Percentiles rank a stretch among this genome's conserved stretches.
phyloP scores from a whole-genome alignment of 2,329 filamentous ascomycete genomes.

The Chaetomium sp. region DNA sequence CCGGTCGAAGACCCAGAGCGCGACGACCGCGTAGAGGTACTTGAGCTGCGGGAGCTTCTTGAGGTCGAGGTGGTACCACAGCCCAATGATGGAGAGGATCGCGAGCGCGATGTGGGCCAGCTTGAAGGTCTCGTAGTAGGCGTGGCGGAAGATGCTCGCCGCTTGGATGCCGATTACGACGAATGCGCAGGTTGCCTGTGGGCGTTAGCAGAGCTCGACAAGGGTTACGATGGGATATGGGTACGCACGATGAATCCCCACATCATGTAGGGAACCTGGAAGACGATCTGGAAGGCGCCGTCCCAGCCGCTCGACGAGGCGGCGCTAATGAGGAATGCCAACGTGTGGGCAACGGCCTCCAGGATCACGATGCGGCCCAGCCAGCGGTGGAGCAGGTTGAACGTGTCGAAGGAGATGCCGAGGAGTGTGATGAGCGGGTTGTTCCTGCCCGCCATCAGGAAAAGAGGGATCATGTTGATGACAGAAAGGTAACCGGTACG shows the following conservation, averaged over 20 bases:
- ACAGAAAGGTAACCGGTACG: slow-evolving; percentile 69
- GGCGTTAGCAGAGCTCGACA: slow-evolving; percentile 22
- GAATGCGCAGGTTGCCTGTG: slow-evolving; percentile 61
- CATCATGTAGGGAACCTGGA: slow-evolving; percentile 53
- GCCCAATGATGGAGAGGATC: slow-evolving; percentile 59
- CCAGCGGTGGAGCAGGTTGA: slow-evolving; percentile 81
- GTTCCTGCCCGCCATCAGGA: slow-evolving; percentile 74
- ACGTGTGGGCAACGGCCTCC: slow-evolving; percentile 67
- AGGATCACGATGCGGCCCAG: slow-evolving; percentile 74
- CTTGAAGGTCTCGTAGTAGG: slow-evolving; percentile 79
- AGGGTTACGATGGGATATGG: no score
- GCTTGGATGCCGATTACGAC: slow-evolving; percentile 68
- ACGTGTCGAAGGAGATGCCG: slow-evolving; percentile 78
- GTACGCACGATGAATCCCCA: slow-evolving; percentile 65
- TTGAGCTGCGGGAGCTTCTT: slow-evolving; percentile 57
- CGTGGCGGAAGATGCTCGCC: slow-evolving; percentile 70
- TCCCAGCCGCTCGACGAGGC: slow-evolving; percentile 52
- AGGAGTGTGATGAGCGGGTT: slow-evolving; percentile 74
- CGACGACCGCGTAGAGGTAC: slow-evolving; percentile 63
- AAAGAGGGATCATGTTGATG: slow-evolving; percentile 77
- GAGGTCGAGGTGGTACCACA: slow-evolving; percentile 68
- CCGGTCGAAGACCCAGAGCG: slow-evolving; percentile 70
- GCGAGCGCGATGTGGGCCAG: slow-evolving; percentile 69
- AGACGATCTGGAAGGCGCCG: slow-evolving; percentile 41
- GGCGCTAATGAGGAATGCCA: slow-evolving; percentile 57